A percentile compares a stretch with the other conserved stretches of the same genome.
Conservation (phyloP, 495 filamentous ascomycete species). For the Lentithecium fluviatile region DNA sequence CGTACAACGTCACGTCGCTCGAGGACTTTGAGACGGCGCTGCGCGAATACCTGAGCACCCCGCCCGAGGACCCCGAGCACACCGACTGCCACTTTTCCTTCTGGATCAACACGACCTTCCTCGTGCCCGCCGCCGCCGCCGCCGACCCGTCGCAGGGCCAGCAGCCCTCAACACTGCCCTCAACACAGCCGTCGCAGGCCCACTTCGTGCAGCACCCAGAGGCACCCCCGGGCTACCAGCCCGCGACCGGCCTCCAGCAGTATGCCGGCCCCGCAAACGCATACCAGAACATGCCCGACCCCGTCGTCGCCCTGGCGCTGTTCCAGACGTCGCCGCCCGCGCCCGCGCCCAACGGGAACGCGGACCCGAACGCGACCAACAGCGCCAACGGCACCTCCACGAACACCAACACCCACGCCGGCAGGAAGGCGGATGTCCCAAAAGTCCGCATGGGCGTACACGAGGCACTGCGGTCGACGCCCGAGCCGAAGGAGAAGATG, state of each 20-base stretch:
- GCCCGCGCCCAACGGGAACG: background rate
- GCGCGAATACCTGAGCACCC: constrained; percentile 31
- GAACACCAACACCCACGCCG: constrained; percentile 13
- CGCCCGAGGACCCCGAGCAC: constrained; percentile 35
- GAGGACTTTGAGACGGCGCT: constrained; percentile 36
- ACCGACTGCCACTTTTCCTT: constrained; percentile 34
- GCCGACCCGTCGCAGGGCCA: background rate
- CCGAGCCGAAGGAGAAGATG: constrained; percentile 35
- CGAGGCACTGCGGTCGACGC: constrained; percentile 30
- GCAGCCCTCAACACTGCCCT: background rate
- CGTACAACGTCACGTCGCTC: constrained; percentile 25
- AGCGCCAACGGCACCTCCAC: background rate
- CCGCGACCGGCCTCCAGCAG: constrained; percentile 21
- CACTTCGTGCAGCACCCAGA: too few relatives aligned
- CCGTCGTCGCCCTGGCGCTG: constrained; percentile 18
- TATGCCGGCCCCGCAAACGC: constrained; percentile 19
- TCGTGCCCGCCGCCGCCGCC: constrained; percentile 16
- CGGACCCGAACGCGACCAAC: constrained; percentile 9
- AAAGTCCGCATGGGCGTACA: constrained; percentile 29
- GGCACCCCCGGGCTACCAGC: constrained; percentile 33
- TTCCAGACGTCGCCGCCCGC: constrained; percentile 4
- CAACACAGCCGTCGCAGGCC: background rate
- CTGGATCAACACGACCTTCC: constrained; percentile 33
- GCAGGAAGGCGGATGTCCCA: constrained; percentile 1
- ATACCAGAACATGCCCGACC: constrained; percentile 24